Base-by-base conservation (phyloP, 2,329 filamentous ascomycete species). In the Talaromyces sp. region DNA sequence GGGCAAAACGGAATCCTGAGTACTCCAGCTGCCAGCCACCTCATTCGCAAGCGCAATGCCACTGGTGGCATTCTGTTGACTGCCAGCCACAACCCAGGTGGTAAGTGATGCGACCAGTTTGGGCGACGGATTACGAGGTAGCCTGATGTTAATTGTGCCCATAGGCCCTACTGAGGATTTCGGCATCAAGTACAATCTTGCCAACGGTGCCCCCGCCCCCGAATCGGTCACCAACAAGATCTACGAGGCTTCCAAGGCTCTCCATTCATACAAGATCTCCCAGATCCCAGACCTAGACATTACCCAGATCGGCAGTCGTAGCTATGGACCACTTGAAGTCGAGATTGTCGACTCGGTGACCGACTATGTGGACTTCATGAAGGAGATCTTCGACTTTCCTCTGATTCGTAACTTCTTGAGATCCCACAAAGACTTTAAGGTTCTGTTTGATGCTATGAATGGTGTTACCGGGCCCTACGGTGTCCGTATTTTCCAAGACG, bases 181-280 rank as follows among this genome's bases (percentile, higher is more conserved):
- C 72, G 95, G 95, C 70, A 99, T 99, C 88, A 99, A 99, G 83
- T 99, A 99, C 86, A 99, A 99, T 84, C 84, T 99, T 63, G 84
- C 92, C 76, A 98, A 99, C 74, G 95, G 95, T 70, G 95, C 93
- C 61, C 95, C 95, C 51, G 95, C 95, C 61, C 95, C 95, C 63
- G 95, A 99, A 79, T 89, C 90, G 60, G 91, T 99, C 68, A 99
- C 95, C 68, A 96, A 99, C 87, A 96, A 96, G 83, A 98, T 99
- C 77, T 98, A 86, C 81, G 91, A 94, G 70, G 87, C 88, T 64
- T 94, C 94, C 69, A 98, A 97, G 85, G 87, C 85, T 66, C 84
- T 99, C 69, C 91, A 87, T 52, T 92, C 89, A 57, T 99, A 98
- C 86, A 96, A 97, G 81, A 89, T 96, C 68, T 86, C 90, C 70